phyloP scores from a whole-genome alignment of 306 rosid genomes.

The Cicer bijugum region DNA sequence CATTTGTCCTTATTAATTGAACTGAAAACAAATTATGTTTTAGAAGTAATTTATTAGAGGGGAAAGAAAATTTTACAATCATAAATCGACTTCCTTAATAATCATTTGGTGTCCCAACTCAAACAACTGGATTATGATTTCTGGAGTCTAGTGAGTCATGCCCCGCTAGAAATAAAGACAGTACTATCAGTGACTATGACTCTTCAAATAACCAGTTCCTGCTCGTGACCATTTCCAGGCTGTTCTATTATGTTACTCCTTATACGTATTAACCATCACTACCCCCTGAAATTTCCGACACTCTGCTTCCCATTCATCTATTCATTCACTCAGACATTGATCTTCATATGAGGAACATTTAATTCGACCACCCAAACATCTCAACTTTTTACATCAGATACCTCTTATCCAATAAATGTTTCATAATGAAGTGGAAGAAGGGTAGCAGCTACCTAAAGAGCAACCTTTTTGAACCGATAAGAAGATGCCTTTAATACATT shows the following conservation, averaged over 20 bases:
- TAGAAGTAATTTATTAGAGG: too few species aligned
- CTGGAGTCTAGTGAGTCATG: slow-evolving; percentile 48
- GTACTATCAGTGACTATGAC: slow-evolving; percentile 55
- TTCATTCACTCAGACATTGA: slow-evolving; percentile 42
- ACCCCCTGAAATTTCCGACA: slow-evolving; percentile 45
- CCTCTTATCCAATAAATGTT: slow-evolving; percentile 25
- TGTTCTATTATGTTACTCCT: slow-evolving; percentile 44
- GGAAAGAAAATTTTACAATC: too few species aligned
- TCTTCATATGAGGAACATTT: slow-evolving; percentile 44
- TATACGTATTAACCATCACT: slow-evolving; percentile 45
- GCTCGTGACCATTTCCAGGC: slow-evolving; percentile 63
- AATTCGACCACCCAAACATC: slow-evolving; percentile 30
- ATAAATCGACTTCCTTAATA: too few species aligned
- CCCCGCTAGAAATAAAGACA: slow-evolving; percentile 64
- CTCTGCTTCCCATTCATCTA: slow-evolving; percentile 33
- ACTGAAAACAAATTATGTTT: slow-evolving; percentile 1
- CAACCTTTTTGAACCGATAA: slow-evolving; percentile 25
- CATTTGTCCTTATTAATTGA: slow-evolving; percentile 52
- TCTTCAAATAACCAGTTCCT: slow-evolving; percentile 42
- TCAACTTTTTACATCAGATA: slow-evolving; percentile 25
- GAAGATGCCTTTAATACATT: not conserved
- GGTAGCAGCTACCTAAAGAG: slow-evolving; percentile 30
- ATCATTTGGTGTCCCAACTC: too few species aligned
- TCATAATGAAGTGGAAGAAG: slow-evolving; percentile 35
- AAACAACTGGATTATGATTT: too few species aligned